phyloP scores from a whole-genome alignment of 768 basidiomycete species.

The Mycena sanguinolenta region DNA sequence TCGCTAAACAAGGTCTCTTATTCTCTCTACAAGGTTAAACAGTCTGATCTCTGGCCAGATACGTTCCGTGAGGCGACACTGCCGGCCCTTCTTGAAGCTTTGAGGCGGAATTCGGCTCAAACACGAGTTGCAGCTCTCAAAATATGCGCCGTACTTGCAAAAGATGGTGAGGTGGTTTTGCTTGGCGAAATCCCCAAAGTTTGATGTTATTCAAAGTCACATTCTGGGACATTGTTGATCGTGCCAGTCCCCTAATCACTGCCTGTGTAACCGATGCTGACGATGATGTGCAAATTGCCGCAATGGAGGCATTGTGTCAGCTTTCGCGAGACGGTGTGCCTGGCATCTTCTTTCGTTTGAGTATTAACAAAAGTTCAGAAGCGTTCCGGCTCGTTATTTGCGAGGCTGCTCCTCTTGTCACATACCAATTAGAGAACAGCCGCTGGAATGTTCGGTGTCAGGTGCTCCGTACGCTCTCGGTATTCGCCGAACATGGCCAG shows the following conservation, averaged over 20 bases:
- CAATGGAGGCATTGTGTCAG: not conserved
- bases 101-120: not conserved
- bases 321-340: slow-evolving; percentile 10
- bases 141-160: not conserved
- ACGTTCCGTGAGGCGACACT: not conserved
- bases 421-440: not conserved
- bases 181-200: not conserved
- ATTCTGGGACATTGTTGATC: not conserved
- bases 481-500: slow-evolving; percentile 13
- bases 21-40: not conserved
- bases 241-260: not conserved
- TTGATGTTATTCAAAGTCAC: not conserved
- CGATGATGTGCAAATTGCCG: not conserved
- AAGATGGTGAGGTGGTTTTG: not conserved
- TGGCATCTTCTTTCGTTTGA: not conserved
- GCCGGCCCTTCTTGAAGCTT: not conserved
- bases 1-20: slow-evolving; percentile 8
- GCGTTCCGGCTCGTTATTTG: slow-evolving; percentile 3
- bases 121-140: not conserved
- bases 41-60: not conserved
- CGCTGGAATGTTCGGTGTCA: not conserved
- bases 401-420: not conserved
- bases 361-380: not conserved
- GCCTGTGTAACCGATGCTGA: slow-evolving; percentile 4
- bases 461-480: not conserved